Evolutionary conservation across 2,329 filamentous ascomycete genomes (phyloP).

Genomic region (Cordyceps cicadae): DNA sequence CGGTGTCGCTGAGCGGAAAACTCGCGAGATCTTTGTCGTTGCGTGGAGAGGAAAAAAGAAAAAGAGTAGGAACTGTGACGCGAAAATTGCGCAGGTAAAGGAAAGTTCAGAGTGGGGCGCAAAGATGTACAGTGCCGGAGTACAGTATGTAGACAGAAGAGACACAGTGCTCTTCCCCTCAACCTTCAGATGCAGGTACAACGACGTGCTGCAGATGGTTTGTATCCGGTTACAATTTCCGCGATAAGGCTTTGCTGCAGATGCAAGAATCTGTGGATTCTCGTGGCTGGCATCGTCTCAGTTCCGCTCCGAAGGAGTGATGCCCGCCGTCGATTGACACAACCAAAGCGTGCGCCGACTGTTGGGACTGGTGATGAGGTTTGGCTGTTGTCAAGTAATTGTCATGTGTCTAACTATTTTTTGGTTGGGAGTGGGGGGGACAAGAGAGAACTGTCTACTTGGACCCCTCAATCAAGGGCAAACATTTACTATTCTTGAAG

Average conservation of each 20-base stretch:
- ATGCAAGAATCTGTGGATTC: background rate
- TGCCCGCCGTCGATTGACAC: background rate
- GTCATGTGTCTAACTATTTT: background rate
- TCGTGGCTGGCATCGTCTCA: background rate
- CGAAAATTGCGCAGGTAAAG: background rate
- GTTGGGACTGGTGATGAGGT: background rate
- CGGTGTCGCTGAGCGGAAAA: constrained; percentile 14
- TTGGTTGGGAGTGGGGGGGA: no score
- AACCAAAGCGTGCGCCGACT: background rate
- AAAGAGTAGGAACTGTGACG: constrained; percentile 5
- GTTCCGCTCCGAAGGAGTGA: background rate
- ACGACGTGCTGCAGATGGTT: background rate
- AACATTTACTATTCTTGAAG: no score
- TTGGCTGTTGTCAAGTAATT: background rate
- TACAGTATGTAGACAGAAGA: background rate
- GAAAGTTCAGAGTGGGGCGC: background rate
- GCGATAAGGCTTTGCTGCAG: background rate
- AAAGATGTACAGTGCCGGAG: background rate
- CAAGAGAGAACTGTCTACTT: background rate
- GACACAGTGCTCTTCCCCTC: background rate
- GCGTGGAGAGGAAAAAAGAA: constrained; percentile 22
- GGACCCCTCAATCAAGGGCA: background rate
- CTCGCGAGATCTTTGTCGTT: constrained; percentile 21
- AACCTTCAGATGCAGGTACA: background rate
- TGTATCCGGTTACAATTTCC: background rate